Evolutionary conservation across 345 rosid genomes (phyloP).

Genomic region (Corchorus olitorius): DNA sequence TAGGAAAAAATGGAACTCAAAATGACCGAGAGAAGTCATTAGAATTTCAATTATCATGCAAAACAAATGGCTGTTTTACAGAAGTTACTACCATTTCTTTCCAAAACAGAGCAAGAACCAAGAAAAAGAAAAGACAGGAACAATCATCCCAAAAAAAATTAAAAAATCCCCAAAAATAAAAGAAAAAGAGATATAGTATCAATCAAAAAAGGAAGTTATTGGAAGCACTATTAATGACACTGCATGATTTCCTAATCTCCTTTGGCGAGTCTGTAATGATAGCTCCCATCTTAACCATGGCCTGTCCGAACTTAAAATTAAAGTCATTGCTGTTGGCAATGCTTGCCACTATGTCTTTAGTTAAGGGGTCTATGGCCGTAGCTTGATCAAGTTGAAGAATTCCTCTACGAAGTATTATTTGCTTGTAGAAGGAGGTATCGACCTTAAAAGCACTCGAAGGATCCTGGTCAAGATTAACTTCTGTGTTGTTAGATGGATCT

Average conservation of each 20-base stretch:
- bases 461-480: conserved; percentile 51
- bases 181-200: not conserved
- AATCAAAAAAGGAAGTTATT: not conserved
- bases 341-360: conserved; percentile 29
- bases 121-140: not conserved
- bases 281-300: conserved; percentile 60
- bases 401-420: conserved; percentile 35
- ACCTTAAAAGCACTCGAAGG: conserved; percentile 32
- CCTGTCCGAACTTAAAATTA: conserved; percentile 41
- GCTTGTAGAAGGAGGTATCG: conserved; percentile 57
- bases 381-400: conserved; percentile 56
- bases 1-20: too few species aligned
- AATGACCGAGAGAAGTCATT: too few species aligned
- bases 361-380: conserved; percentile 37
- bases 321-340: conserved; percentile 41
- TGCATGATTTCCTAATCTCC: conserved; percentile 58
- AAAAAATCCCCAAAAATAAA: not conserved
- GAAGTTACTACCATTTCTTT: not conserved
- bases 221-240: conserved; percentile 29
- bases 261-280: conserved; percentile 25
- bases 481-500: conserved; percentile 4
- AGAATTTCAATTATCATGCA: not conserved
- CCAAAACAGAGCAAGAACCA: not conserved
- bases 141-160: not conserved
- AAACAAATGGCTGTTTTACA: not conserved